phyloP scores from a whole-genome alignment of 1,139 yeast genomes.

The Pichia norvegensis region DNA sequence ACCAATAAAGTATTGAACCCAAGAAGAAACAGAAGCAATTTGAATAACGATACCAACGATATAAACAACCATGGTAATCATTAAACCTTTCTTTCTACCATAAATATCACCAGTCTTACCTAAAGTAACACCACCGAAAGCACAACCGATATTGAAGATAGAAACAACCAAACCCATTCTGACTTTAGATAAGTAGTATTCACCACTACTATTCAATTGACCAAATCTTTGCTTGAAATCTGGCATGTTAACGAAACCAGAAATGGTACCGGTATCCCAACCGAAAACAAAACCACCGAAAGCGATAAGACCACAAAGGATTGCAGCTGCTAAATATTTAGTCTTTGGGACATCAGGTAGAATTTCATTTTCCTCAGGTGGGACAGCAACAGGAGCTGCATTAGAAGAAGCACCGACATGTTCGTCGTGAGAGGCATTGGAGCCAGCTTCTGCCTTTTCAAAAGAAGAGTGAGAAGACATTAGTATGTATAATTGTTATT shows the following conservation, averaged over 20 bases:
- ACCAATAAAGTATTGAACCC: conserved; percentile 55
- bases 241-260: conserved; percentile 68
- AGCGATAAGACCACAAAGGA: conserved; percentile 44
- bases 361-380: conserved; percentile 4
- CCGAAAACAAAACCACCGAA: conserved; percentile 69
- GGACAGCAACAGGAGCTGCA: not conserved
- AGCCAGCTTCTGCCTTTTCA: conserved; percentile 3
- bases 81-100: conserved; percentile 57
- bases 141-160: conserved; percentile 66
- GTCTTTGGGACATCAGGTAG: conserved; percentile 14
- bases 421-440: conserved; percentile 3
- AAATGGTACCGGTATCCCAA: conserved; percentile 74
- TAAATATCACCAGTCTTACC: conserved; percentile 49
- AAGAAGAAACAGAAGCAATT: conserved; percentile 43
- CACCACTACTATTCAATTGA: conserved; percentile 28
- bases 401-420: not conserved
- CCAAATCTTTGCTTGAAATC: conserved; percentile 53
- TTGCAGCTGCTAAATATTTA: conserved; percentile 13
- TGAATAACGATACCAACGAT: conserved; percentile 58
- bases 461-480: conserved; percentile 11
- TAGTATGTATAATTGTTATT: not conserved
- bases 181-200: conserved; percentile 39
- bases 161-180: conserved; percentile 60
- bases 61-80: conserved; percentile 48
- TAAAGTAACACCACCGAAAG: conserved; percentile 56